Base-by-base conservation (phyloP, 768 basidiomycete genomes). In the Suillus ampliporus region DNA sequence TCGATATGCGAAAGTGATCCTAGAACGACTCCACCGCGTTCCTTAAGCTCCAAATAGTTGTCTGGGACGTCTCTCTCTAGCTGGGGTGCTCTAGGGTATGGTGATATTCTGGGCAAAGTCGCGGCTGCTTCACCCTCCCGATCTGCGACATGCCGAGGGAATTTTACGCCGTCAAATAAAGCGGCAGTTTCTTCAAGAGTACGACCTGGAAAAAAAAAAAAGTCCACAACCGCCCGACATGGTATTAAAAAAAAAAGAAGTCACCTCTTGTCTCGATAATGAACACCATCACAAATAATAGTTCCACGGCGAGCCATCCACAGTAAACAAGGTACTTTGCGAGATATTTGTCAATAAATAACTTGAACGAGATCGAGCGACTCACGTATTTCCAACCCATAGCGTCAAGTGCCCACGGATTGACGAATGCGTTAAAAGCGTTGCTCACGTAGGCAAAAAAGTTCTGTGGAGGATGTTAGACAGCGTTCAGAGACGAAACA, bases 351-450 rank as follows among this genome's bases (percentile, higher is more conserved):
- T 44, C 40, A 43, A 56, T 26, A 3, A 17, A 53, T 44, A 38
- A 28, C 4, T 19, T 10, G 26, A 57, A 51, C 26, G 1, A 28
- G 26, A 58, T 57, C 37, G 14, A 10, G 37, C 7, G 57, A 64
- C 51, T 65, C 31, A 76, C 61, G 61, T 86, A 86, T 77, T 81
- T 80, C 85, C 86, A 86, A 10, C 78, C 78, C 6, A 86, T 66
- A 0, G 72, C 71, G 5, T 79, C 76, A 26, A 94, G 76, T 1
- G 91, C 92, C 79, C 88, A 86, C 8, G 92, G 90, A 67, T 93
- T 93, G 53, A 91, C 84, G 59, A 91, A 90, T 69, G 90, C 89
- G 68, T 90, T 94, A 75, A 94, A 89, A 3, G 91, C 88, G 31
- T 90, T 78, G 2, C 89, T 85, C 41, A 89, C 77, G 68, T 84